Base-by-base conservation (phyloP, 1,139 yeast species). In the Diutina siamensis region DNA sequence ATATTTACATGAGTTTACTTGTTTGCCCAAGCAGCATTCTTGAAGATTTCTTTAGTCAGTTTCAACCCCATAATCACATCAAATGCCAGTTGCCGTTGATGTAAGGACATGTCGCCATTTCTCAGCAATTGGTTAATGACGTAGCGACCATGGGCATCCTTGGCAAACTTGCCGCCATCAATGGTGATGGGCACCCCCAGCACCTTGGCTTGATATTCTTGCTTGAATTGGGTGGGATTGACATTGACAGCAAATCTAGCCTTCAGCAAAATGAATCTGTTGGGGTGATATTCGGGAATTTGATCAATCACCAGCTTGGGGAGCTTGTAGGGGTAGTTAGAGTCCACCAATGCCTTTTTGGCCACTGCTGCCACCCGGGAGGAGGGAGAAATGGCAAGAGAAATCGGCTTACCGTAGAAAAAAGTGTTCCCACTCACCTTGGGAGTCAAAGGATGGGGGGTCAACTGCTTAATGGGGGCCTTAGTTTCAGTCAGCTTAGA, bases 311-410 rank as follows among this genome's bases (percentile, higher is more conserved):
- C 55, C 10, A 58, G 48, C 50, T 55, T 61, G n/a, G 76, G 74
- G 49, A 70, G 58, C 50, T 58, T 55, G 57, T 59, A 71, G 12
- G 76, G 76, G 54, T 69, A 71, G 45, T 68, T 67, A 27, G 74
- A 68, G 45, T 61, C 59, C 46, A 65, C 51, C 51, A 71, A 63
- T 28, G 63, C 57, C 44, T 65, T 64, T 53, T 71, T 71, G 46
- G 72, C 58, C 44, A 71, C 63, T 13, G 54, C 51, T 1, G 74
- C 71, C 3, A 69, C 62, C 53, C 74, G 61, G n/a, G 71, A 58
- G 25, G 62, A 54, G 17, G 63, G 54, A 44, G 62, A 54, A 4
- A 64, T 53, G 49, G 60, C 63, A 48, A 65, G 55, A 44, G 59
- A 57, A 45, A 71, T 57, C 9, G 64, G 55, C 54, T 69, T 68